Conservation (phyloP, 768 basidiomycete species). For the Lepiota venenata region DNA sequence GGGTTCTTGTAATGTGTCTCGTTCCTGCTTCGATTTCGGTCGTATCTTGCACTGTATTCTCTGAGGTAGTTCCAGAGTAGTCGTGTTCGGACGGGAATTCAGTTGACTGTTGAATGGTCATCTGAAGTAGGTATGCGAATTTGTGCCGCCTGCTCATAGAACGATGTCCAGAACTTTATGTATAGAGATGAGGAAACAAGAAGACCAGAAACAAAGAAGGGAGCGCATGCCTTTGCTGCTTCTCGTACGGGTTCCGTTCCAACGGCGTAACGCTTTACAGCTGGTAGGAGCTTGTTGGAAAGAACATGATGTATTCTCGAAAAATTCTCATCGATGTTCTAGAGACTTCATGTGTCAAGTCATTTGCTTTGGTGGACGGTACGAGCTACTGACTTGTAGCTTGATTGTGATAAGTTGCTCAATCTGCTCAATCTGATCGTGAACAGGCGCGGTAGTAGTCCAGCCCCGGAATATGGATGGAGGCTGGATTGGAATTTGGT, state of each 20-base stretch:
- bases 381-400: conserved; percentile 57
- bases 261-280: conserved; percentile 86
- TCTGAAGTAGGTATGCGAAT: conserved; percentile 76
- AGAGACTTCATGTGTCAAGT: conserved; percentile 2
- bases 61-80: conserved; percentile 21
- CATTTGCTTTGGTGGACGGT: neutral
- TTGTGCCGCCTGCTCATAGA: conserved; percentile 93
- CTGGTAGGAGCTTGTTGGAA: conserved; percentile 76
- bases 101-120: conserved; percentile 56
- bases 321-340: conserved; percentile 94
- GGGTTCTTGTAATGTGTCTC: conserved; percentile 16
- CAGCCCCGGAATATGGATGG: conserved; percentile 69
- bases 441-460: conserved; percentile 63
- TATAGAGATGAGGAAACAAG: neutral
- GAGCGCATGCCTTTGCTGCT: conserved; percentile 72
- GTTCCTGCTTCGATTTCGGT: conserved; percentile 23
- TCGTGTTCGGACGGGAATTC: conserved; percentile 44
- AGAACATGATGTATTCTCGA: conserved; percentile 85
- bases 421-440: conserved; percentile 90
- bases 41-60: conserved; percentile 9
- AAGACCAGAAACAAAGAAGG: neutral
- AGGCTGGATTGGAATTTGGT: conserved; percentile 58
- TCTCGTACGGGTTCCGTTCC: conserved; percentile 87
- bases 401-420: conserved; percentile 94
- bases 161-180: conserved; percentile 89